Conservation (phyloP, 257 asterid species). For the Coffea canephora region DNA sequence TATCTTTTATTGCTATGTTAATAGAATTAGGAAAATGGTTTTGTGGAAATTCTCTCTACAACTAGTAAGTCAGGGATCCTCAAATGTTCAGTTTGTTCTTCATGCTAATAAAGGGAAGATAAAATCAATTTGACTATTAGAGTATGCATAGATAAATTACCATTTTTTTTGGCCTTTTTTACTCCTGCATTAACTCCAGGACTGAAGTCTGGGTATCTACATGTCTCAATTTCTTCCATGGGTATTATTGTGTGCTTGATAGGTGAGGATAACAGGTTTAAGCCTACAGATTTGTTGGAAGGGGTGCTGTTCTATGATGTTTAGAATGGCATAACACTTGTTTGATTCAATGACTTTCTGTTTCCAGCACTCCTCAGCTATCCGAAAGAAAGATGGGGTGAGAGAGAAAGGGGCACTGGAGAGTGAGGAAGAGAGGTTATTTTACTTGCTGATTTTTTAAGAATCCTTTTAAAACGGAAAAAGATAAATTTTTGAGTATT, state of each 20-base stretch:
- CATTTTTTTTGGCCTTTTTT: not conserved
- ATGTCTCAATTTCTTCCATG: not conserved
- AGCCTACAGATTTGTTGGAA: not conserved
- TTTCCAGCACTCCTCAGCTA: not conserved
- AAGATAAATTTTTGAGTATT: not conserved
- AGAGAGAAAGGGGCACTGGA: not conserved
- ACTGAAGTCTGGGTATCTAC: not conserved
- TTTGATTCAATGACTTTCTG: not conserved
- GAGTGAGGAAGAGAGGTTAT: not conserved
- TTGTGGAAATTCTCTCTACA: not conserved
- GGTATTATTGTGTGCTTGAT: not conserved
- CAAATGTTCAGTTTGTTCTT: too few relatives aligned
- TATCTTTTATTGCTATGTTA: not conserved
- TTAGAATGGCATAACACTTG: not conserved
- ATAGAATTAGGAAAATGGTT: not conserved
- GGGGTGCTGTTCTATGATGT: too few relatives aligned
- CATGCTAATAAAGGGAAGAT: not conserved
- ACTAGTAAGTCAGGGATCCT: not conserved
- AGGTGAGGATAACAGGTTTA: not conserved
- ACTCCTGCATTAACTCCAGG: not conserved
- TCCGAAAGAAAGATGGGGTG: not conserved
- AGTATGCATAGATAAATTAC: not conserved
- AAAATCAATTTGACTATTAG: not conserved
- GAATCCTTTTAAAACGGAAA: not conserved
- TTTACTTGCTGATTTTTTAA: not conserved